Evolutionary conservation across 768 basidiomycete genomes (phyloP).

Genomic region (Rhizopogon vesiculosus): DNA sequence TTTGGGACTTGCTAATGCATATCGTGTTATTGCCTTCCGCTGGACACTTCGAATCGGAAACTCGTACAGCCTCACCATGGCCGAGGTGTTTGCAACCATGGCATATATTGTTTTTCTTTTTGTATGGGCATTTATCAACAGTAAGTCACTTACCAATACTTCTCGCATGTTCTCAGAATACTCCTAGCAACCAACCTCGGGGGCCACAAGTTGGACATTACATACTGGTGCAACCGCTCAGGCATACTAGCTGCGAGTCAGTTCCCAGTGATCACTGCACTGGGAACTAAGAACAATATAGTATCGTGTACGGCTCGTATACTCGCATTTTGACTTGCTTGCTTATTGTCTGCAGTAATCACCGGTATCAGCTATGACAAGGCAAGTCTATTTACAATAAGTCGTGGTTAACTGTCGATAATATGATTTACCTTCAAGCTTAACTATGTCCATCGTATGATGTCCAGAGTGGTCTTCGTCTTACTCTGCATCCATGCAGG

Average conservation of each 20-base stretch:
- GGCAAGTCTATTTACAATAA: conserved; percentile 20
- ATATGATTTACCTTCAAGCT: conserved; percentile 12
- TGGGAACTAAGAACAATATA: conserved; percentile 60
- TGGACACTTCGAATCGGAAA: conserved; percentile 24
- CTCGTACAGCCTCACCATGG: conserved; percentile 29
- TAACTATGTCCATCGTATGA: conserved; percentile 38
- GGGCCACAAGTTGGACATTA: conserved; percentile 15
- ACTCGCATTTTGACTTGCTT: neutral
- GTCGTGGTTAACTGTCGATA: neutral
- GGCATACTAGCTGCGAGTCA: conserved; percentile 43
- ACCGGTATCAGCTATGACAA: conserved; percentile 47
- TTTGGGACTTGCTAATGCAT: conserved; percentile 19
- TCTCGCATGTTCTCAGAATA: no score
- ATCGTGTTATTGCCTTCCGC: conserved; percentile 28
- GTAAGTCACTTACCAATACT: conserved; percentile 7
- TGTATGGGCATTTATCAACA: conserved; percentile 21
- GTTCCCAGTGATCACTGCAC: conserved; percentile 48
- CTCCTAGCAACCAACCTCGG: conserved; percentile 17
- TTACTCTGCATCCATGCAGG: conserved; percentile 45
- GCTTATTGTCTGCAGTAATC: conserved; percentile 29
- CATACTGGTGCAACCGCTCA: conserved; percentile 30
- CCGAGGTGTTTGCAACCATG: conserved; percentile 31
- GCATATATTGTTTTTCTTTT: conserved; percentile 29
- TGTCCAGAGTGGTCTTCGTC: conserved; percentile 37
- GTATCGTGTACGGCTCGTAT: conserved; percentile 30